Evolutionary conservation across 2,329 filamentous ascomycete species (phyloP).

Genomic region (Magnaporthiopsis rhizophila): DNA sequence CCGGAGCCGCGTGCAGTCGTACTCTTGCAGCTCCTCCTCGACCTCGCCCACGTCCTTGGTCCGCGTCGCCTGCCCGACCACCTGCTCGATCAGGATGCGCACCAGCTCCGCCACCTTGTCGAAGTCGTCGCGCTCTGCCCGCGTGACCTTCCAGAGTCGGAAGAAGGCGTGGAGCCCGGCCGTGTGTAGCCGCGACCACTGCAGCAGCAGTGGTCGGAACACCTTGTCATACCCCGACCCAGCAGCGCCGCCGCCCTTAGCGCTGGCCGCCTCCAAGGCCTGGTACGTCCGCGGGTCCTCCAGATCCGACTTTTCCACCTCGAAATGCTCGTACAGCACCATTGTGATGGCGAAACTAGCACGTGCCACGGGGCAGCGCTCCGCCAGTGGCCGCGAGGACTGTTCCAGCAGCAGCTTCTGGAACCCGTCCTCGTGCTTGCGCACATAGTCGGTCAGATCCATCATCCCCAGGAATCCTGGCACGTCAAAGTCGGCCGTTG

Average conservation of each 20-base stretch:
- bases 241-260: neutral
- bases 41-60: constrained; percentile 80
- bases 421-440: constrained; percentile 85
- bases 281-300: constrained; percentile 64
- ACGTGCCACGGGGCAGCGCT: constrained; percentile 79
- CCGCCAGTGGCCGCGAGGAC: constrained; percentile 58
- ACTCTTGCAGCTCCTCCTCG: constrained; percentile 81
- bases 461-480: constrained; percentile 93
- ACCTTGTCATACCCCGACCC: constrained; percentile 56
- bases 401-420: constrained; percentile 91
- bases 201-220: constrained; percentile 79
- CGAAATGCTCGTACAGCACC: constrained; percentile 91
- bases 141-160: constrained; percentile 84
- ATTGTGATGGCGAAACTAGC: constrained; percentile 81
- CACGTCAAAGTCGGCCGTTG: constrained; percentile 73
- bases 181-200: constrained; percentile 88
- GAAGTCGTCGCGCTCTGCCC: constrained; percentile 78
- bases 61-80: constrained; percentile 73
- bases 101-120: constrained; percentile 88
- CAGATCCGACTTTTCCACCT: constrained; percentile 75
- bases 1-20: constrained; percentile 69
- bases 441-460: constrained; percentile 90
- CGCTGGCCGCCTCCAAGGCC: constrained; percentile 48
- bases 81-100: constrained; percentile 81
- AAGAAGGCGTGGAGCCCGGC: constrained; percentile 82